A percentile compares a stretch with the other conserved stretches of the same genome.
Evolutionary conservation across 2,329 filamentous ascomycete species (phyloP).

Genomic region (Zalaria sp.): DNA sequence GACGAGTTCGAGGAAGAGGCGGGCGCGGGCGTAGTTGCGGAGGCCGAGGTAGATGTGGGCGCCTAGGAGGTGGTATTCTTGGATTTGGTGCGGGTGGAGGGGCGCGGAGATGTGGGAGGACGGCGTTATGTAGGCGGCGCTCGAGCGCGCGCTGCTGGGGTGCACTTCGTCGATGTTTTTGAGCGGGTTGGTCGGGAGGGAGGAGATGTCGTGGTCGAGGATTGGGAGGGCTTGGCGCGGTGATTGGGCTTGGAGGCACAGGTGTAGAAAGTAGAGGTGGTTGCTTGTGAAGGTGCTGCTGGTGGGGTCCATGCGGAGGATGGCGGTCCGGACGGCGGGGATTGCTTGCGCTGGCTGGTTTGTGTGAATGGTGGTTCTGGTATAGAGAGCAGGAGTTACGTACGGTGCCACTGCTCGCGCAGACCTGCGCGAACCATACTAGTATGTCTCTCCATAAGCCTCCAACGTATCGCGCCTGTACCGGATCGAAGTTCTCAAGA

Average conservation of each 20-base stretch:
- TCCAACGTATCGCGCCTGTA: slow-evolving; percentile 42
- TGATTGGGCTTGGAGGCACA: slow-evolving; percentile 41
- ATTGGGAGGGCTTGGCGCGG: slow-evolving; percentile 45
- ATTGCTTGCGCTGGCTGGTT: slow-evolving; percentile 18
- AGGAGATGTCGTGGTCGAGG: slow-evolving; percentile 51
- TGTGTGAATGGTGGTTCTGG: slow-evolving; percentile 9
- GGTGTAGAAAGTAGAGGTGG: slow-evolving; percentile 43
- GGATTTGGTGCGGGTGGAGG: slow-evolving; percentile 38
- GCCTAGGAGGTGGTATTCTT: slow-evolving; percentile 39
- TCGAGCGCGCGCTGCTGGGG: slow-evolving; percentile 25
- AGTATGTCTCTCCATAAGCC: slow-evolving; percentile 31
- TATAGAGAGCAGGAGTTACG: slow-evolving; percentile 4
- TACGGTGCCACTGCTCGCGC: slow-evolving; percentile 4
- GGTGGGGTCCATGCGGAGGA: slow-evolving; percentile 53
- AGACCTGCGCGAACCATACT: slow-evolving; percentile 14
- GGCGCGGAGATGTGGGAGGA: slow-evolving; percentile 43
- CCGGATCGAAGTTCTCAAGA: slow-evolving; percentile 33
- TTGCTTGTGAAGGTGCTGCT: slow-evolving; percentile 51
- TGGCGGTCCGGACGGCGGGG: slow-evolving; percentile 32
- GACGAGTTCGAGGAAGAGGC: slow-evolving; percentile 31
- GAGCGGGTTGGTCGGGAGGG: slow-evolving; percentile 36
- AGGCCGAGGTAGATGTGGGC: slow-evolving; percentile 32
- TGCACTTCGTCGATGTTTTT: slow-evolving; percentile 24
- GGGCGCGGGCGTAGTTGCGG: slow-evolving; percentile 27
- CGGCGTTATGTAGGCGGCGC: slow-evolving; percentile 45